Conservation (phyloP, 768 basidiomycete genomes). For the Rhizopogon vinicolor region DNA sequence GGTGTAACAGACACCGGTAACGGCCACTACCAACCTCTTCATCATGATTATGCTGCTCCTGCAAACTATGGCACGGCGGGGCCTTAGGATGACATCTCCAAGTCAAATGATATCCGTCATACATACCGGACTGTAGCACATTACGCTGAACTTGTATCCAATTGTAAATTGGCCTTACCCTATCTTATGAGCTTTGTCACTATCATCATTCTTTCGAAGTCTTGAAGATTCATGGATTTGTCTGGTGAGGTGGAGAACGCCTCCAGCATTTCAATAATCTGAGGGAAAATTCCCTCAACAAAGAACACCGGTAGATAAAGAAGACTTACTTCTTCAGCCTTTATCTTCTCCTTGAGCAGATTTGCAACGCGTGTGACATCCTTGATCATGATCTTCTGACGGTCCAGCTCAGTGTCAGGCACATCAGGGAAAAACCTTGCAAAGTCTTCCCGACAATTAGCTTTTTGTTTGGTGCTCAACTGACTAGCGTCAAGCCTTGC, state of each 20-base stretch:
- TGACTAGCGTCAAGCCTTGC: constrained; percentile 4
- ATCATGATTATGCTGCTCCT: constrained; percentile 16
- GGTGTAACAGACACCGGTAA: constrained; percentile 29
- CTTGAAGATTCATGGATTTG: constrained; percentile 58
- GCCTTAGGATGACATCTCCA: constrained; percentile 5
- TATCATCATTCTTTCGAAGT: constrained; percentile 77
- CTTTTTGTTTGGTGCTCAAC: constrained; percentile 50
- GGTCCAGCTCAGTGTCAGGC: constrained; percentile 38
- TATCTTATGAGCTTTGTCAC: constrained; percentile 41
- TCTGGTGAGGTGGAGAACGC: constrained; percentile 68
- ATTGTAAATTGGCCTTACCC: constrained; percentile 2
- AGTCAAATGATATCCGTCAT: not conserved
- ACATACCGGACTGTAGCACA: not conserved
- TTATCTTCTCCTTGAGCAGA: constrained; percentile 68
- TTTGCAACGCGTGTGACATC: constrained; percentile 59
- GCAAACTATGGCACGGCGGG: constrained; percentile 31
- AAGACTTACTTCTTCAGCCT: constrained; percentile 62
- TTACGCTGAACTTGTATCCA: not conserved
- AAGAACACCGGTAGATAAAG: not conserved
- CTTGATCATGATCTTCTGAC: constrained; percentile 57
- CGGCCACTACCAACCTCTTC: constrained; percentile 30
- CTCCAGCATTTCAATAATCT: constrained; percentile 82
- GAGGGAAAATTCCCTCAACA: constrained; percentile 2
- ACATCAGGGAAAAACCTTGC: constrained; percentile 69
- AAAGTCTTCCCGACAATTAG: constrained; percentile 55